Base-by-base conservation (phyloP, 768 basidiomycete genomes). In the Tulasnella sp. region DNA sequence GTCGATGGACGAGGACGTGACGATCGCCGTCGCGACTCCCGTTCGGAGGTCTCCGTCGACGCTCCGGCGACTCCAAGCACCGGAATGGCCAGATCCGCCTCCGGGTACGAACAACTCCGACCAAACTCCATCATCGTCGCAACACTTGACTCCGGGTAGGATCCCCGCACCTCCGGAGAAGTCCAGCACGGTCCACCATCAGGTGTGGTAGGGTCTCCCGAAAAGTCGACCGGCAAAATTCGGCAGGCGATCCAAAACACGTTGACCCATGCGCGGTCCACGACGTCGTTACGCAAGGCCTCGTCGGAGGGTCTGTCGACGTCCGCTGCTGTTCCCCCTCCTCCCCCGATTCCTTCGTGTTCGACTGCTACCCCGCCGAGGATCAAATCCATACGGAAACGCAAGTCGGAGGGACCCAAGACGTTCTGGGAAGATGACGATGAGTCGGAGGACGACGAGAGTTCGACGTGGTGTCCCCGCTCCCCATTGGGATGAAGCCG, bases 381-480 rank as follows among this genome's bases (percentile, higher is more conserved):
- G 62, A 26, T 9, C 4, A 59, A 22, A 59, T 59, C 52, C 14
- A 29, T 59, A 26, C 22, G 52, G 52, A 59, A 29, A 59, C 52
- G 52, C 22, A 59, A 59, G 22, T 36, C 59, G 37, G 63, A 65
- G 14, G 40, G 59, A 40, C 22, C 39, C 1, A 41, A 19, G 36
- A 63, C 59, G 11, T 72, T 72, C 37, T 72, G 71, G 71, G 59
- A 72, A 17, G 71, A 72, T 29, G 71, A 62, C 5, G 39, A 42
- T 42, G 71, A 72, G 36, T 52, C 63, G 37, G 71, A 63, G 12
- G 71, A 37, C 32, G 62, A 72, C 29, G 36, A 63, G 32, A 59
- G 41, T 5, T 29, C 69, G 69, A 69, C 22, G 5, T 36, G 3
- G 63, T 65, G 4, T 65, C 63, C 16, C 63, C 63, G 22, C 63